phyloP scores from a whole-genome alignment of 495 filamentous ascomycete genomes.

The Lophiostoma macrostomum region DNA sequence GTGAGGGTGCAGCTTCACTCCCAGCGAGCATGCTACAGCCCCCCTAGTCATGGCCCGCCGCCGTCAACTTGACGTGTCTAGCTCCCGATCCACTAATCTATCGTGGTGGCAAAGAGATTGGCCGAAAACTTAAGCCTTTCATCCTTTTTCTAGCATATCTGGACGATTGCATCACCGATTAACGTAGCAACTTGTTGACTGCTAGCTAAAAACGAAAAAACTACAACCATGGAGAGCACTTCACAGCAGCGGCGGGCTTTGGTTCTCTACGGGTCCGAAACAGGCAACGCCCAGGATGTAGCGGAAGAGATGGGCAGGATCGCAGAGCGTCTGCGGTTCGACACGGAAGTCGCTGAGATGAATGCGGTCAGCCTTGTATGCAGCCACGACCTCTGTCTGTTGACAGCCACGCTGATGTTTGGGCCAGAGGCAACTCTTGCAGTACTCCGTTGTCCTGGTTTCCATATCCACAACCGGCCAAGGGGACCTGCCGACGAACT shows the following conservation, averaged over 20 bases:
- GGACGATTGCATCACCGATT: too few species aligned
- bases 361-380: slow-evolving; percentile 72
- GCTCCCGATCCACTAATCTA: too few species aligned
- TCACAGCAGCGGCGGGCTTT: slow-evolving; percentile 56
- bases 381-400: slow-evolving; percentile 17
- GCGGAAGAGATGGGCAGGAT: slow-evolving; percentile 76
- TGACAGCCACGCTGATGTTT: slow-evolving; percentile 11
- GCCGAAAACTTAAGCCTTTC: too few species aligned
- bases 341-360: slow-evolving; percentile 69
- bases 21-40: too few species aligned
- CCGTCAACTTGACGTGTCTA: not conserved
- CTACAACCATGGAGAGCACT: slow-evolving; percentile 5
- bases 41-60: too few species aligned
- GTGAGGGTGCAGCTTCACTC: slow-evolving; percentile 15
- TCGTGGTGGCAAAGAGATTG: too few species aligned
- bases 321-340: slow-evolving; percentile 71
- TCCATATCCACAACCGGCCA: slow-evolving; percentile 91
- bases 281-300: slow-evolving; percentile 85
- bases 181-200: too few species aligned
- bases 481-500: slow-evolving; percentile 84
- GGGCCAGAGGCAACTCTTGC: slow-evolving; percentile 46
- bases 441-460: slow-evolving; percentile 67
- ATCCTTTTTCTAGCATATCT: too few species aligned
- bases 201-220: too few species aligned
- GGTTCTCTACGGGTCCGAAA: slow-evolving; percentile 91